phyloP scores from a whole-genome alignment of 495 filamentous ascomycete species.

The Glonium stellatum region DNA sequence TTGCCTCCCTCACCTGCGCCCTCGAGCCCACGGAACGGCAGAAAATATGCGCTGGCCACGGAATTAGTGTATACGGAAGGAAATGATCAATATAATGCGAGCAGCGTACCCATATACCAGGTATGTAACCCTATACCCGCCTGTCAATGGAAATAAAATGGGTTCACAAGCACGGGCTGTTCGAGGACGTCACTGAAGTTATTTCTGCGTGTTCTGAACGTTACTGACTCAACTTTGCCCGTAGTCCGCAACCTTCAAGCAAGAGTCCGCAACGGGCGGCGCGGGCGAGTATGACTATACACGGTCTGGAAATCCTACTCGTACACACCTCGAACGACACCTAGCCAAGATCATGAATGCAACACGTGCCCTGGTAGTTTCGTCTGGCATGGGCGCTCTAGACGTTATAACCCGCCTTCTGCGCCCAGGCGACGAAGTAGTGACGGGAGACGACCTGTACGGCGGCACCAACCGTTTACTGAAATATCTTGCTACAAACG shows the following conservation, averaged over 20 bases:
- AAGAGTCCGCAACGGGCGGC: slow-evolving; percentile 69
- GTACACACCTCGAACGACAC: slow-evolving; percentile 93
- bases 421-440: slow-evolving; percentile 89
- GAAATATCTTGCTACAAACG: slow-evolving; percentile 77
- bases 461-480: slow-evolving; percentile 91
- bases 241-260: slow-evolving; percentile 94
- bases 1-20: slow-evolving; percentile 91
- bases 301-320: slow-evolving; percentile 89
- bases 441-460: slow-evolving; percentile 95
- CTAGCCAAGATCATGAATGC: slow-evolving; percentile 98
- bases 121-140: slow-evolving; percentile 33
- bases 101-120: slow-evolving; percentile 93
- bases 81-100: slow-evolving; percentile 91
- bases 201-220: neutral
- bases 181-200: neutral
- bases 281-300: slow-evolving; percentile 95
- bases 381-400: slow-evolving; percentile 92
- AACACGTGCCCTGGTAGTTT: slow-evolving; percentile 80
- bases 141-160: neutral
- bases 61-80: slow-evolving; percentile 94
- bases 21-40: slow-evolving; percentile 76
- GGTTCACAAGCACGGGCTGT: neutral
- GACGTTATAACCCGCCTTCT: slow-evolving; percentile 95
- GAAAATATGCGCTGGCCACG: slow-evolving; percentile 85
- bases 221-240: slow-evolving; percentile 10